phyloP scores from a whole-genome alignment of 148 eudicot species.

The Rhododendron williamsianum region DNA sequence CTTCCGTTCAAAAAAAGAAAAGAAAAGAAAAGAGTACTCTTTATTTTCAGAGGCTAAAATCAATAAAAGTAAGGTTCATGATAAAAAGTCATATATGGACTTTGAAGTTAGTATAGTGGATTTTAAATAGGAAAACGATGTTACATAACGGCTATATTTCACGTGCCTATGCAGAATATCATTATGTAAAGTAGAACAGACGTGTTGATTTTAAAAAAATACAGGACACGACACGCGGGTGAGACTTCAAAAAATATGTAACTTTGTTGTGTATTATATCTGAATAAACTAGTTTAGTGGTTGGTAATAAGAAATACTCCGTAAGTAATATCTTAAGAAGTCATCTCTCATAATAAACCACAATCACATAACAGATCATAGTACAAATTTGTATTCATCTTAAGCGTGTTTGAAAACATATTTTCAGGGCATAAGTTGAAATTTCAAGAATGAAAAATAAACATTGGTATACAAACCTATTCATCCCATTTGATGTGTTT shows the following conservation, averaged over 20 bases:
- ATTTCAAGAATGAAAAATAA: background rate
- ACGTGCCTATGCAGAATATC: background rate
- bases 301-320: too few relatives aligned
- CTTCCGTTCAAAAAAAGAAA: too few relatives aligned
- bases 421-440: background rate
- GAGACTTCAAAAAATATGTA: background rate
- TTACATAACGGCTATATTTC: background rate
- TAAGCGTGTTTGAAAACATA: background rate
- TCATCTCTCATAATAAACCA: too few relatives aligned
- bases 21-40: background rate
- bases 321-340: too few relatives aligned
- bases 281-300: too few relatives aligned
- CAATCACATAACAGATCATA: too few relatives aligned
- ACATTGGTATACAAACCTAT: too few relatives aligned
- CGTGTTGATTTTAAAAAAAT: background rate
- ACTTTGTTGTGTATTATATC: background rate
- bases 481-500: background rate
- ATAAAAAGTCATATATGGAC: background rate
- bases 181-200: background rate
- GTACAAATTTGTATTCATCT: too few relatives aligned
- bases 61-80: background rate
- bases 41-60: background rate
- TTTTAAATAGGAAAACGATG: background rate
- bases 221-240: background rate
- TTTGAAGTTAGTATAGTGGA: background rate